These are phyloP conservation scores for Ascobolus immersus DNA, from an alignment of 495 filamentous ascomycete genomes.

Conservation along the genomic window DNA sequence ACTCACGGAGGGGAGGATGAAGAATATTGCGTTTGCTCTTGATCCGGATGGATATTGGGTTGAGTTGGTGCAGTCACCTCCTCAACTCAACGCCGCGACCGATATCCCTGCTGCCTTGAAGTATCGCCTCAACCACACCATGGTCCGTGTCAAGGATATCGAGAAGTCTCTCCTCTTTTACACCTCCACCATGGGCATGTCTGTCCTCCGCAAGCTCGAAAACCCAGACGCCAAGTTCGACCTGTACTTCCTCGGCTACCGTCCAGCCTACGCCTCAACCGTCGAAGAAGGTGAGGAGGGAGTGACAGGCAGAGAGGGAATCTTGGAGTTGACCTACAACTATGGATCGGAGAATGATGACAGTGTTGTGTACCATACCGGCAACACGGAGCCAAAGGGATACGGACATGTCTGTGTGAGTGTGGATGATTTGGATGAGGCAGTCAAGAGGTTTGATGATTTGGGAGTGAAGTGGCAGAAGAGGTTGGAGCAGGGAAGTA, in stretches of 20 bases:
- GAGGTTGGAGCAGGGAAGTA: constrained; percentile 66
- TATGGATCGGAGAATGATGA: constrained; percentile 68
- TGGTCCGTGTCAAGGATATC: constrained; percentile 81
- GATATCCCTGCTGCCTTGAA: constrained; percentile 4
- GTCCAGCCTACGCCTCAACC: constrained; percentile 1
- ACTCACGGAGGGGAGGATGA: constrained; percentile 66
- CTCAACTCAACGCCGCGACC: constrained; percentile 21
- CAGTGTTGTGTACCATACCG: constrained; percentile 68
- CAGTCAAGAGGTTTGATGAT: constrained; percentile 62
- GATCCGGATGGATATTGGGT: constrained; percentile 94
- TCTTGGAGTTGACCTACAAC: not conserved
- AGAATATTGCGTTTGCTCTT: constrained; percentile 67
- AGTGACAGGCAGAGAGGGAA: constrained; percentile 27
- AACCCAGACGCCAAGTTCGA: constrained; percentile 49
- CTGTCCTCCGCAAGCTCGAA: constrained; percentile 44
- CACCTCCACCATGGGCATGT: constrained; percentile 73
- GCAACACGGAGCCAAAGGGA: constrained; percentile 73
- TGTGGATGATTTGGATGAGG: constrained; percentile 71
- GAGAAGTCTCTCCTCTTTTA: constrained; percentile 74
- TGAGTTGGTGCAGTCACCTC: constrained; percentile 34
- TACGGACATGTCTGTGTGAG: constrained; percentile 53
- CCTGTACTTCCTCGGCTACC: constrained; percentile 80
- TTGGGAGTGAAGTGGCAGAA: constrained; percentile 41
- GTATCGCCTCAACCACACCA: constrained; percentile 42
- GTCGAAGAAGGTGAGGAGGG: constrained; percentile 78